Base-by-base conservation (phyloP, 148 eudicot genomes). In the Gaultheria prostrata region DNA sequence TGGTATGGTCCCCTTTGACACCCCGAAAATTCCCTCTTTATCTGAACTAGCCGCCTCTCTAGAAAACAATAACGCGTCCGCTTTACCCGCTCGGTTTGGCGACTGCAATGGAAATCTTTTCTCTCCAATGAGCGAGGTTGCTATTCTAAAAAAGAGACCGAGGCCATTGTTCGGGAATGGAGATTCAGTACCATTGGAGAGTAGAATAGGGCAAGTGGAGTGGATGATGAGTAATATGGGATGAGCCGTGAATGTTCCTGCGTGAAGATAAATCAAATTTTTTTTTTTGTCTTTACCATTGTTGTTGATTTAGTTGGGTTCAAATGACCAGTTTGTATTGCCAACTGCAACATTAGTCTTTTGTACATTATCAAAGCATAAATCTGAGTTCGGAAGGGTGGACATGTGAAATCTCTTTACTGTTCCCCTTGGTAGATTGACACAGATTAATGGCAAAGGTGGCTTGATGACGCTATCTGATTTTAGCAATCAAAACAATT, bases 121-220 rank as follows among this genome's bases (percentile, higher is more conserved):
- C 70, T 91, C 92, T 75, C 86, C 92, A 12, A 35, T 63, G 20
- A 86, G 85, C 18, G 63, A 87, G 53, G 84, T 84, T 65, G 86
- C 83, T 30, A 87, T 84, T 14, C 56, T 91, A 57, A 93, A 92
- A 82, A 94, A 94, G 87, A 88, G 95, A 82, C 76, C 89, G 20
- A 89, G 95, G 56, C 88, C 89, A 11, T 69, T 92, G 49, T 86
- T 89, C 39, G 77, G 82, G 20, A 87, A 90, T 74, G 91, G 79
- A 48, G 79, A 77, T 14, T 77, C 20, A 18, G 39, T 77, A 17
- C 59, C 30, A 3, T 45, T 46, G 54, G 78, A 76, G 50, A 82
- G 88, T 83, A 84, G 57, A 43, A 71, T 87, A 71, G 65, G 85
- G 63, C 88, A 87, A 56, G 32, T 24, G 56, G 78, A 76, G 18